Base-by-base conservation (phyloP, 2,329 filamentous ascomycete genomes). In the Colletotrichum spinosum region DNA sequence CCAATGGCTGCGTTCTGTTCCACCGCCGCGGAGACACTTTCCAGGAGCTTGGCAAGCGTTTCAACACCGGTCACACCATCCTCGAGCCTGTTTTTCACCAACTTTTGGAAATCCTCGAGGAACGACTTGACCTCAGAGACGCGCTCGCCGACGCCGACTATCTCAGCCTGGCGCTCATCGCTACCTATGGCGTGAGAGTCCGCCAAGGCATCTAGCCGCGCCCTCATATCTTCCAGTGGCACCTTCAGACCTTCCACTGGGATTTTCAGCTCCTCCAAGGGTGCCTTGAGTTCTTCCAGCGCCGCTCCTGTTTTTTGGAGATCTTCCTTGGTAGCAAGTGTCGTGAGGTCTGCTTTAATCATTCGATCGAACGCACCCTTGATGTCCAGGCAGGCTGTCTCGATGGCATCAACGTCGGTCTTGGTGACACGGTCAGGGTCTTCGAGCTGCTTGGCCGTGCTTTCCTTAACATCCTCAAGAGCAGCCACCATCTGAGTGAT, bases 151-250 rank as follows among this genome's bases (percentile, higher is more conserved):
- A 97, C 87, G 12, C 89, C 90, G 25, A 90, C 90, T 58, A 93
- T 93, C 75, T 97, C 95, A 49, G 90, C 87, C 73, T 95, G 93
- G 34, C 93, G 91, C 65, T 95, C 91, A 57, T 96, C 93, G 50
- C 96, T 90, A 1, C 91, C 90, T 77, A 93, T 93, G 2, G 89
- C 88, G 13, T 90, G 93, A 33, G 92, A 82, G 48, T 92, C 90
- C 51, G 91, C 89, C 60, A 94, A 90, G 3, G 83, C 79, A 39
- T 90, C 86, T 15, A 90, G 79, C 69, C 84, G 56, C 17, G 48
- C 86, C 71, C 88, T 89, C 74, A 91, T 86, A 33, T 59, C 64
- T 11, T 65, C 35, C 34, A 65, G 39, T 2, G 62, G 62, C 35
- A 13, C 52, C 37, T 56, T 62, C 6, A 65, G 48, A 13, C 57